These are phyloP conservation scores for Scenedesmus sp. DNA, from an alignment of 163 green algal genomes.

Conservation along the genomic window DNA sequence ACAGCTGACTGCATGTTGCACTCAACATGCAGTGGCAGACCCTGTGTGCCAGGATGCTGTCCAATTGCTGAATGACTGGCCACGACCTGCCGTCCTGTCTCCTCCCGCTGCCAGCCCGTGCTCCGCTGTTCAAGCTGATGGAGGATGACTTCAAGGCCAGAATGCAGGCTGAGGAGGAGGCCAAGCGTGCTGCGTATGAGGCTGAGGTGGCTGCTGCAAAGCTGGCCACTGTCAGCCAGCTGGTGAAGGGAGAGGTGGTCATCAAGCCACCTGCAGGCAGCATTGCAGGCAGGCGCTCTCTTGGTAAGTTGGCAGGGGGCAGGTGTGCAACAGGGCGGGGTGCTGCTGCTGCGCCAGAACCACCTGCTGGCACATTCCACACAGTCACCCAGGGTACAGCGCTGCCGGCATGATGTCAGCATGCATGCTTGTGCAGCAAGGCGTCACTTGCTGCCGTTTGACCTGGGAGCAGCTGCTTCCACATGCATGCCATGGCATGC, in stretches of 20 bases:
- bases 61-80: too few species aligned
- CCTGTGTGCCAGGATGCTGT: too few species aligned
- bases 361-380: not conserved
- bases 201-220: slow-evolving; percentile 36
- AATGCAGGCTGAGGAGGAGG: not conserved
- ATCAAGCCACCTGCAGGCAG: slow-evolving; percentile 38
- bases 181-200: slow-evolving; percentile 17
- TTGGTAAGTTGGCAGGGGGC: not conserved
- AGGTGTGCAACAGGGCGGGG: not conserved
- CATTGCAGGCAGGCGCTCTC: slow-evolving; percentile 38
- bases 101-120: not conserved
- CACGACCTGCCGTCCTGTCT: not conserved
- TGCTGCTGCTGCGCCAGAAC: not conserved
- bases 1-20: too few species aligned
- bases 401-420: not conserved
- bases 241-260: slow-evolving; percentile 44
- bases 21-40: too few species aligned
- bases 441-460: not conserved
- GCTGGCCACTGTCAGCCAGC: slow-evolving; percentile 38
- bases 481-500: not conserved
- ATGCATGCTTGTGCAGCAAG: too few species aligned
- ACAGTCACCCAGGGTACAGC: too few species aligned
- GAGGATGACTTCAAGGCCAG: slow-evolving; percentile 25
- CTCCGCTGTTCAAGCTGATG: slow-evolving; percentile 48
- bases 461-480: not conserved